These are phyloP conservation scores for Annona squamosa DNA, from an alignment of 164 flowering plant species.

Conservation along the genomic window DNA sequence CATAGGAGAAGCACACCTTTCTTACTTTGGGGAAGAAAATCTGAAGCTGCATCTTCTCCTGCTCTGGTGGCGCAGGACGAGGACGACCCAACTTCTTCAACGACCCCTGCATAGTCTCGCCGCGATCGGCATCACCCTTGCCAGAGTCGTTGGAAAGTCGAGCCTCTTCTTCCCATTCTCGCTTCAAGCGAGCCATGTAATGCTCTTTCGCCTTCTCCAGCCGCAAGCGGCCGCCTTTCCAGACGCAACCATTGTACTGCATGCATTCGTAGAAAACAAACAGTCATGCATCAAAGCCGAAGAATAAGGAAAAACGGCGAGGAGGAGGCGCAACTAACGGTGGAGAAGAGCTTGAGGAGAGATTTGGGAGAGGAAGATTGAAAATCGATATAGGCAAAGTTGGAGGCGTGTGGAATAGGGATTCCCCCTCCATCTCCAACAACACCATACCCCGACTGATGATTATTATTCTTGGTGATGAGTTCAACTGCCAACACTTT, in stretches of 20 bases:
- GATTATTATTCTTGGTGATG: background rate
- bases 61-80: background rate
- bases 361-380: constrained; percentile 47
- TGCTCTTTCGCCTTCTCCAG: constrained; percentile 91
- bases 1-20: constrained; percentile 35
- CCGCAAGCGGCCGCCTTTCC: constrained; percentile 82
- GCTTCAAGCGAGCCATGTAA: constrained; percentile 54
- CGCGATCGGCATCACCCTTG: background rate
- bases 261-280: background rate
- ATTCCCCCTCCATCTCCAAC: constrained; percentile 54
- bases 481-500: constrained; percentile 37
- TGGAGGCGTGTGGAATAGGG: constrained; percentile 1
- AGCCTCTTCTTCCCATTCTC: constrained; percentile 72
- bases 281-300: background rate
- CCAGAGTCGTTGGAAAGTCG: constrained; percentile 11
- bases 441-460: background rate
- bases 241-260: constrained; percentile 84
- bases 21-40: constrained; percentile 63
- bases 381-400: constrained; percentile 76
- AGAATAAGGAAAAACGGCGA: background rate
- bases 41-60: constrained; percentile 34
- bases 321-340: constrained; percentile 24
- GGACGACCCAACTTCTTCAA: constrained; percentile 15
- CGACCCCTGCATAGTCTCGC: constrained; percentile 8
- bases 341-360: constrained; percentile 69